phyloP scores from a whole-genome alignment of 768 basidiomycete species.

The Multifurca ochricompacta region DNA sequence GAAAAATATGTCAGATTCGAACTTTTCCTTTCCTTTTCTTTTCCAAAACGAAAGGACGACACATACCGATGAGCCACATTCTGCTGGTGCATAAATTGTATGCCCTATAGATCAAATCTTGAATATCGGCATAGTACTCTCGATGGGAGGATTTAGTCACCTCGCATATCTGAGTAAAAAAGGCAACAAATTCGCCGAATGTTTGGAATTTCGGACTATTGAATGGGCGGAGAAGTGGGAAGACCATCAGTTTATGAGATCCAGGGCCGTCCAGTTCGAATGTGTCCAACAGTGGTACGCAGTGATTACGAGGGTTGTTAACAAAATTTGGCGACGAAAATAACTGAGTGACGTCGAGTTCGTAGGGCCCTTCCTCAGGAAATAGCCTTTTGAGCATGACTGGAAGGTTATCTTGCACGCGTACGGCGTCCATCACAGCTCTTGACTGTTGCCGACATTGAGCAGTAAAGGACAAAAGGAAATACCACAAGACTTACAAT shows the following conservation, averaged over 20 bases:
- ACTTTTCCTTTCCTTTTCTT: too few relatives aligned
- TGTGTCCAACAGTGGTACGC: conserved; percentile 23
- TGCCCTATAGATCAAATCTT: conserved; percentile 14
- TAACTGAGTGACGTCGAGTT: neutral
- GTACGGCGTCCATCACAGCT: conserved; percentile 15
- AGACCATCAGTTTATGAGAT: conserved; percentile 25
- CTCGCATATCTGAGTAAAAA: conserved; percentile 31
- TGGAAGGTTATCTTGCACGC: neutral
- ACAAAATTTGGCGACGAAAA: conserved; percentile 18
- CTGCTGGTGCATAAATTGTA: conserved; percentile 23
- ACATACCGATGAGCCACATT: conserved; percentile 28
- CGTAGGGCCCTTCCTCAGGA: conserved; percentile 3
- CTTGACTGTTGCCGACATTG: neutral
- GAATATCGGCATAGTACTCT: neutral
- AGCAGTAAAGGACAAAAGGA: neutral
- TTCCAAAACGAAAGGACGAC: neutral
- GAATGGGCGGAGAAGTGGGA: conserved; percentile 28
- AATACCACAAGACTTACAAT: conserved; percentile 5
- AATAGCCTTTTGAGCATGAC: conserved; percentile 14
- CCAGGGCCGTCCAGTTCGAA: conserved; percentile 13
- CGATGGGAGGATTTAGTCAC: conserved; percentile 17
- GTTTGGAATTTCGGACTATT: conserved; percentile 29
- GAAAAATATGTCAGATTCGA: neutral
- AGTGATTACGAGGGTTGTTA: conserved; percentile 26
- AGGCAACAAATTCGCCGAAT: conserved; percentile 31